Percentiles rank a stretch among this genome's conserved stretches.
Conservation (phyloP, 2,329 filamentous ascomycete genomes). For the Colletotrichum sp. region DNA sequence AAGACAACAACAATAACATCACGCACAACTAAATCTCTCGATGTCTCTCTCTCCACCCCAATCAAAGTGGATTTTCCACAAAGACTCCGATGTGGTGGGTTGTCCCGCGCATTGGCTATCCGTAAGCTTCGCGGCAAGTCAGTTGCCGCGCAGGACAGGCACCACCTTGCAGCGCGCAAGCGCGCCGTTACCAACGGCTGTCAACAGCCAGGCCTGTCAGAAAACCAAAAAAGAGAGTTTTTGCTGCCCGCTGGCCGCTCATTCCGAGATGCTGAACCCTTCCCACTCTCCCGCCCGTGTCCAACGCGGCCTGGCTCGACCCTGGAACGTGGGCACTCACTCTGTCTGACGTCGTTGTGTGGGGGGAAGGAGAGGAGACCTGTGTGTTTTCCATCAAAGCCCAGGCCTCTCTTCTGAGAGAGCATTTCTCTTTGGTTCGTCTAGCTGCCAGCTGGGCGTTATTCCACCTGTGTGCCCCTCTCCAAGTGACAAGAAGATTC, state of each 20-base stretch:
- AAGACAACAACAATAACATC: neutral
- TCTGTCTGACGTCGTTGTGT: conserved; percentile 12
- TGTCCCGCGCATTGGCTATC: neutral
- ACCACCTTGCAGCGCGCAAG: neutral
- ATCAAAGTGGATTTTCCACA: neutral
- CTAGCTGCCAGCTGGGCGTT: neutral
- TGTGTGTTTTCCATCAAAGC: neutral
- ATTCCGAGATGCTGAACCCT: neutral
- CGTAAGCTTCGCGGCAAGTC: neutral
- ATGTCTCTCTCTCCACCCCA: neutral
- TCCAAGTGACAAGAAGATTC: neutral
- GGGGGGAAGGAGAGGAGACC: neutral
- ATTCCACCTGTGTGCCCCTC: neutral
- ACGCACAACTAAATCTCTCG: neutral
- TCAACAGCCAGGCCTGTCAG: neutral
- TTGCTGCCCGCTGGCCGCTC: neutral
- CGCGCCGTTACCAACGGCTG: neutral
- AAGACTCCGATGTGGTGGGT: neutral
- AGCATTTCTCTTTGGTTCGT: neutral
- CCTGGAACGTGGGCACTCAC: neutral
- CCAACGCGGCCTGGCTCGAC: neutral
- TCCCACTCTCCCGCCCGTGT: neutral
- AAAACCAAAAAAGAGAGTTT: neutral
- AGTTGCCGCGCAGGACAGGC: neutral
- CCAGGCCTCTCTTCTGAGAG: neutral